Evolutionary conservation across 1,139 yeast species (phyloP).

Genomic region (Yamadazyma aaseri): DNA sequence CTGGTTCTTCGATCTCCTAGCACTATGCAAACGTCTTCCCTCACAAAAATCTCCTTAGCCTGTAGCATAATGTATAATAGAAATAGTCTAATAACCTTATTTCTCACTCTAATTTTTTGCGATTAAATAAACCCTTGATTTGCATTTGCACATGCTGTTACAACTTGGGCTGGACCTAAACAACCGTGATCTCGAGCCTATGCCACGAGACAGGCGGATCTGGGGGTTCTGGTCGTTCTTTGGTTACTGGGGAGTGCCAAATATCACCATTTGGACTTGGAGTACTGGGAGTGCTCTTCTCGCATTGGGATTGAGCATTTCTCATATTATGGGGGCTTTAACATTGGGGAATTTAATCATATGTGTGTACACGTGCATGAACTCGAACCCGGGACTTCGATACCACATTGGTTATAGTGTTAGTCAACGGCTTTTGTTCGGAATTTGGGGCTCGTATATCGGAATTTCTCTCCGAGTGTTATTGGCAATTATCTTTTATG

Average conservation of each 20-base stretch:
- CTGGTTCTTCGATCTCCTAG: too few species aligned
- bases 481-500: slow-evolving; percentile 21
- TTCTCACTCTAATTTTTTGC: too few species aligned
- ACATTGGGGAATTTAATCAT: slow-evolving; percentile 20
- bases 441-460: slow-evolving; percentile 18
- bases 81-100: too few species aligned
- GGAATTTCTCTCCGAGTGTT: slow-evolving; percentile 18
- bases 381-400: slow-evolving; percentile 21
- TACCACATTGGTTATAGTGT: slow-evolving; percentile 23
- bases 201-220: slow-evolving; percentile 18
- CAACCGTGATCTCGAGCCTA: slow-evolving; percentile 21
- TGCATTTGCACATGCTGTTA: too few species aligned
- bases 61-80: slow-evolving; percentile 10
- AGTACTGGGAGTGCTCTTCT: slow-evolving; percentile 20
- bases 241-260: slow-evolving; percentile 23
- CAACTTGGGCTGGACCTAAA: slow-evolving; percentile 2
- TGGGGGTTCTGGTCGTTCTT: slow-evolving; percentile 23
- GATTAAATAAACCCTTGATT: too few species aligned
- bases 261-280: slow-evolving; percentile 23
- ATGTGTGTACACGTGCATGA: slow-evolving; percentile 17
- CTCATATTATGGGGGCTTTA: slow-evolving; percentile 21
- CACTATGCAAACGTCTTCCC: too few species aligned
- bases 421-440: slow-evolving; percentile 21
- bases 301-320: slow-evolving; percentile 17
- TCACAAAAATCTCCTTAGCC: too few species aligned